Evolutionary conservation across 176 grass and related monocot genomes (phyloP).

Genomic region (Oryza punctata): DNA sequence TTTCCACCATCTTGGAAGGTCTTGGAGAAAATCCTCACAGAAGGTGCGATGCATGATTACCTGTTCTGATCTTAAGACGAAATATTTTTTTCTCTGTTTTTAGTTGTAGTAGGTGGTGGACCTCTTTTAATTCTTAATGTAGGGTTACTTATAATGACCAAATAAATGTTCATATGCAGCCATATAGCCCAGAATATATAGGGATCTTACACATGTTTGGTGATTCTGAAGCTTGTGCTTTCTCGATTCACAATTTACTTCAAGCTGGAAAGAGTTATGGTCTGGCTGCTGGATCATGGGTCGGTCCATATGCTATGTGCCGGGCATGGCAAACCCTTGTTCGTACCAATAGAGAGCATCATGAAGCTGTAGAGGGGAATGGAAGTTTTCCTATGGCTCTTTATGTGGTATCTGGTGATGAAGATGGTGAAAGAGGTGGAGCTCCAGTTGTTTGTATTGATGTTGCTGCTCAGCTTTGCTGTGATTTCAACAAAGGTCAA

Average conservation of each 20-base stretch:
- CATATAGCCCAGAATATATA: conserved; percentile 73
- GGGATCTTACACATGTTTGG: conserved; percentile 81
- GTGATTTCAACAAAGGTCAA: conserved; percentile 58
- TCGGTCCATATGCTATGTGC: conserved; percentile 94
- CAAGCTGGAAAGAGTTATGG: conserved; percentile 75
- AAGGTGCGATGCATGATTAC: conserved; percentile 57
- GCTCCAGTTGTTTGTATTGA: conserved; percentile 93
- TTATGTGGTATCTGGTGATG: conserved; percentile 95
- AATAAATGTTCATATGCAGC: conserved; percentile 87
- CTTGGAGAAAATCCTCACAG: conserved; percentile 78
- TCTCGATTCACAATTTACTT: conserved; percentile 97
- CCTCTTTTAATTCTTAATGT: conserved; percentile 51
- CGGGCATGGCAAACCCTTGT: conserved; percentile 88
- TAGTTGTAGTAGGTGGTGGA: conserved; percentile 48
- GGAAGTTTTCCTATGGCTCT: conserved; percentile 73
- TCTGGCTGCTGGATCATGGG: conserved; percentile 87
- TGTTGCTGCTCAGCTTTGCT: conserved; percentile 70
- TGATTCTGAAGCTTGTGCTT: conserved; percentile 70
- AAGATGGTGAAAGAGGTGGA: conserved; percentile 93
- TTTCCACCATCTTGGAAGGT: conserved; percentile 92
- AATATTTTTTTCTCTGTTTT: background rate
- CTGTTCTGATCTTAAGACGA: background rate
- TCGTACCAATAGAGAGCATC: conserved; percentile 55
- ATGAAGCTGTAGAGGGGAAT: conserved; percentile 30
- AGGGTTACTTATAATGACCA: conserved; percentile 64